Conservation (phyloP, 1,139 yeast genomes). For the Geotrichum aggregatum region DNA sequence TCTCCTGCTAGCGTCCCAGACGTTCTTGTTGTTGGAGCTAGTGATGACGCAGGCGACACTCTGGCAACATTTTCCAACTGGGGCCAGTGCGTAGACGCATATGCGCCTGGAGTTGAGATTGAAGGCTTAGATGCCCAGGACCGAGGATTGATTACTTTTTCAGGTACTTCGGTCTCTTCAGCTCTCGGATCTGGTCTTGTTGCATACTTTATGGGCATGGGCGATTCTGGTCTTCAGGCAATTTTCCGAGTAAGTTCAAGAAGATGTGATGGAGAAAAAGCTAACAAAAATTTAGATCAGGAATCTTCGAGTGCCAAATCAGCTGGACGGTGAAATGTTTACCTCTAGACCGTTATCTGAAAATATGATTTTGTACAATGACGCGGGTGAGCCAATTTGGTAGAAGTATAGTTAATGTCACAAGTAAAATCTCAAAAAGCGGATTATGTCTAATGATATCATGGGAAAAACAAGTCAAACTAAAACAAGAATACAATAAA, state of each 20-base stretch:
- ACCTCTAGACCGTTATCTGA: conserved; percentile 39
- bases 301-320: conserved; percentile 27
- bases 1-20: conserved; percentile 73
- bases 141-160: conserved; percentile 44
- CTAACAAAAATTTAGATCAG: conserved; percentile 20
- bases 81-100: conserved; percentile 82
- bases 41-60: conserved; percentile 64
- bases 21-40: conserved; percentile 82
- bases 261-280: background rate
- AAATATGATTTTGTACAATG: conserved; percentile 42
- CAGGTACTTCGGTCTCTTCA: conserved; percentile 89
- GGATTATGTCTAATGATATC: background rate
- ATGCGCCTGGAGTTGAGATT: conserved; percentile 75
- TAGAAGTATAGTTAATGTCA: conserved; percentile 22
- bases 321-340: conserved; percentile 34
- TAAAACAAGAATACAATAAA: conserved; percentile 2
- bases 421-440: background rate
- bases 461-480: background rate
- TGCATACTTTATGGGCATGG: conserved; percentile 61
- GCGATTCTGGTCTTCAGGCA: conserved; percentile 47
- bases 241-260: conserved; percentile 34
- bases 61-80: conserved; percentile 78
- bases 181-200: conserved; percentile 74
- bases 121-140: conserved; percentile 40
- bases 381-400: conserved; percentile 42